Conservation (phyloP, 805 yeast species). For the Scheffersomyces coipomensis region DNA sequence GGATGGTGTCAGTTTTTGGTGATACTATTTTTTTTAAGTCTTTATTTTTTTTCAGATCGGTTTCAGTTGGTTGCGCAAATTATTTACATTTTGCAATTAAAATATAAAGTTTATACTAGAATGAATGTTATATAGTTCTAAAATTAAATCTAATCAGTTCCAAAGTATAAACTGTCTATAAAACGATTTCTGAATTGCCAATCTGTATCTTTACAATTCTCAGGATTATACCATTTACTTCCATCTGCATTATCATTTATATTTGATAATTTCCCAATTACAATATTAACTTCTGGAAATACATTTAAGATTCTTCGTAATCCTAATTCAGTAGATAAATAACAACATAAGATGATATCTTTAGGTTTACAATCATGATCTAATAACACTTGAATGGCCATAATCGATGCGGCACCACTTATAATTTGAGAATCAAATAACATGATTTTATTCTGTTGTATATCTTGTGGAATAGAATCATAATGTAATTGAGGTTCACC, state of each 20-base stretch:
- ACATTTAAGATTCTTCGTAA: constrained; percentile 70
- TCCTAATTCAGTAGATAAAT: constrained; percentile 78
- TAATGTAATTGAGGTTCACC: constrained; percentile 94
- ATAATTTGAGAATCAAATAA: constrained; percentile 85
- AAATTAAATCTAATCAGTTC: constrained; percentile 41
- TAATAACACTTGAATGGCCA: constrained; percentile 85
- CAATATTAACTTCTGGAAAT: constrained; percentile 66
- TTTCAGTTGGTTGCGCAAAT: no score
- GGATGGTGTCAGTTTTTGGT: no score
- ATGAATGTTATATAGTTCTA: no score
- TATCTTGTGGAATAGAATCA: constrained; percentile 59
- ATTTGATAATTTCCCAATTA: constrained; percentile 64
- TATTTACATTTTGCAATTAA: no score
- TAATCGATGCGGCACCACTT: constrained; percentile 90
- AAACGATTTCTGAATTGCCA: constrained; percentile 67
- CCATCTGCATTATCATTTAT: constrained; percentile 20
- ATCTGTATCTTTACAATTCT: constrained; percentile 45
- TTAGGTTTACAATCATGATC: constrained; percentile 71
- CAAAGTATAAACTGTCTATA: constrained; percentile 76
- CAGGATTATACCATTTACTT: constrained; percentile 25
- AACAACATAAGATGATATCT: constrained; percentile 67
- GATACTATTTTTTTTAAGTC: no score
- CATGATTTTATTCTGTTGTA: constrained; percentile 43
- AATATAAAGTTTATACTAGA: no score
- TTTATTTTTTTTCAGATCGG: no score